Evolutionary conservation across 2,329 filamentous ascomycete species (phyloP).

Genomic region (Chaetomium olivaceum): DNA sequence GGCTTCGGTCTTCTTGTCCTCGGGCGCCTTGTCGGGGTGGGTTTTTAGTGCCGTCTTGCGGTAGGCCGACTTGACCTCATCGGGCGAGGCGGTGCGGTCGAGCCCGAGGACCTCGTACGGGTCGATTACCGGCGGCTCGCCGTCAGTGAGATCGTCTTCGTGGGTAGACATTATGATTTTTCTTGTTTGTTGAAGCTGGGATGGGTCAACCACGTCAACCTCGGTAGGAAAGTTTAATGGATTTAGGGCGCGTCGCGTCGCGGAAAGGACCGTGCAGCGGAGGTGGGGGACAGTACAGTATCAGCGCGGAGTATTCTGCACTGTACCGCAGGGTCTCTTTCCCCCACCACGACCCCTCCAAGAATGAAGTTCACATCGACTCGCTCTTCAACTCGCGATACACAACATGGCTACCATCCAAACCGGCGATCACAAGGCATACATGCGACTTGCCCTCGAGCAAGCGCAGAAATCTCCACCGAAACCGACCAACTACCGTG

Average conservation of each 20-base stretch:
- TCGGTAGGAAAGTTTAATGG: conserved; percentile 4
- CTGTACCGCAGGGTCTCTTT: background rate
- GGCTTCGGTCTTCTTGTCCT: conserved; percentile 68
- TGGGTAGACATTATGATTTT: conserved; percentile 46
- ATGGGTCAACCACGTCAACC: background rate
- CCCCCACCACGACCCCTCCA: background rate
- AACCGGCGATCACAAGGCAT: conserved; percentile 47
- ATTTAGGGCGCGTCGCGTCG: conserved; percentile 11
- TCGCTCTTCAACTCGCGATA: background rate
- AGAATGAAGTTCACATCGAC: background rate
- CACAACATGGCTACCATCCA: conserved; percentile 30
- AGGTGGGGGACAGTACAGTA: background rate
- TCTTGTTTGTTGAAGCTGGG: conserved; percentile 18
- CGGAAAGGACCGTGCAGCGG: background rate
- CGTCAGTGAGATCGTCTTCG: conserved; percentile 52
- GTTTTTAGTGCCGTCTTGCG: conserved; percentile 84
- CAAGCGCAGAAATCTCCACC: conserved; percentile 78
- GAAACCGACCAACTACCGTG: conserved; percentile 87
- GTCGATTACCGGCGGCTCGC: conserved; percentile 62
- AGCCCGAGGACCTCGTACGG: conserved; percentile 82
- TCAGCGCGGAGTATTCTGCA: background rate
- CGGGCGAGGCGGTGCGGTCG: conserved; percentile 67
- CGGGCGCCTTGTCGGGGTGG: conserved; percentile 82
- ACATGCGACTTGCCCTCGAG: conserved; percentile 71
- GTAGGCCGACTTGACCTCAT: conserved; percentile 88